Evolutionary conservation across 2,329 filamentous ascomycete genomes (phyloP).

Genomic region (Polytolypa hystricis): DNA sequence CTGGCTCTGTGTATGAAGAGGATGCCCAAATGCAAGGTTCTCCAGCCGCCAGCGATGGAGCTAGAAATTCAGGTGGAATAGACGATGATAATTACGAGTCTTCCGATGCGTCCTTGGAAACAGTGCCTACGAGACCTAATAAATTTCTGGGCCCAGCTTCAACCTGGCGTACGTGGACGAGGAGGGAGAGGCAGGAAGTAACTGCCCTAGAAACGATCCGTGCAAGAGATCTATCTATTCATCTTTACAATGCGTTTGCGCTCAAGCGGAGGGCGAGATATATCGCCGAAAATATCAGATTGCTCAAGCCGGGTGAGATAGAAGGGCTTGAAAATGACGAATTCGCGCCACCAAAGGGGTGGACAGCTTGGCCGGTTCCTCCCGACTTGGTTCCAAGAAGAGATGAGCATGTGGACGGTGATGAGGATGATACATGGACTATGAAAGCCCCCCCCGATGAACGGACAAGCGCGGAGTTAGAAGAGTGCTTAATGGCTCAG

Average conservation of each 20-base stretch:
- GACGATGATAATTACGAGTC: too few species aligned
- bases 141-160: constrained; percentile 56
- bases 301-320: constrained; percentile 3
- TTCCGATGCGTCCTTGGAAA: too few species aligned
- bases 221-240: constrained; percentile 57
- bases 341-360: constrained; percentile 44
- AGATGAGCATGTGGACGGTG: constrained; percentile 38
- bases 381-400: constrained; percentile 49
- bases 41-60: too few species aligned
- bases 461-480: constrained; percentile 50
- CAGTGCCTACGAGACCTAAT: constrained; percentile 34
- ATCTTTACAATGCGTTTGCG: constrained; percentile 68
- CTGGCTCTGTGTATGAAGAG: too few species aligned
- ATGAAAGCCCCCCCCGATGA: constrained; percentile 35
- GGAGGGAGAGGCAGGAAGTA: constrained; percentile 63
- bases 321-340: constrained; percentile 14
- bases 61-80: too few species aligned
- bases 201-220: constrained; percentile 52
- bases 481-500: constrained; percentile 58
- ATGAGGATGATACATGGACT: constrained; percentile 43
- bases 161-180: constrained; percentile 79
- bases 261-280: constrained; percentile 44
- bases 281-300: constrained; percentile 7
- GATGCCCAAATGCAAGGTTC: too few species aligned
- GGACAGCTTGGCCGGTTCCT: constrained; percentile 79